phyloP scores from a whole-genome alignment of 2,329 filamentous ascomycete genomes.

The Trichoderma guizhouense region DNA sequence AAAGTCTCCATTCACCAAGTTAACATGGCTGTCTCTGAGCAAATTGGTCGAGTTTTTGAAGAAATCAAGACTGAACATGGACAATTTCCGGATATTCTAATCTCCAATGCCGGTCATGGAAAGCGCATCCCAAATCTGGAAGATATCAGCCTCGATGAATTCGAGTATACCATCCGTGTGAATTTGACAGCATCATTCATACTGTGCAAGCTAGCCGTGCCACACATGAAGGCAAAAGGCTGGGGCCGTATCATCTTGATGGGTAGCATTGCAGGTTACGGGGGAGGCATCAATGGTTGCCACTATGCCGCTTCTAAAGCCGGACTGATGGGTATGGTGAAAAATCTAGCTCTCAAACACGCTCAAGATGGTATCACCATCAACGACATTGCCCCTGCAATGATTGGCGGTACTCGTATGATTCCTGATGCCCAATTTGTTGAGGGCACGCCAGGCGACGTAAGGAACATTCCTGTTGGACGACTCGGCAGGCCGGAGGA shows the following conservation, averaged over 20 bases:
- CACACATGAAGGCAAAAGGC: background rate
- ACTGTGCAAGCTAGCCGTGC: background rate
- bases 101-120: conserved; percentile 60
- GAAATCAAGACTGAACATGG: background rate
- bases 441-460: background rate
- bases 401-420: background rate
- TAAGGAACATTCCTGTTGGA: background rate
- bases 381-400: background rate
- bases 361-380: background rate
- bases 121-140: conserved; percentile 54
- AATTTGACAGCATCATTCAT: conserved; percentile 60
- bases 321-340: background rate
- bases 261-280: background rate
- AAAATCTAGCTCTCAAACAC: background rate
- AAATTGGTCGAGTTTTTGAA: background rate
- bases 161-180: conserved; percentile 59
- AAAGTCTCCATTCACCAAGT: background rate
- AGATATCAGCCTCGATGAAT: conserved; percentile 62
- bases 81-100: background rate
- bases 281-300: background rate
- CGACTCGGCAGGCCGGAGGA: background rate
- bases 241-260: background rate
- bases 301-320: background rate
- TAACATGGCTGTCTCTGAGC: background rate
- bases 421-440: background rate